These are phyloP conservation scores for Citrullus mucosospermus DNA, from an alignment of 306 rosid genomes.

Conservation along the genomic window DNA sequence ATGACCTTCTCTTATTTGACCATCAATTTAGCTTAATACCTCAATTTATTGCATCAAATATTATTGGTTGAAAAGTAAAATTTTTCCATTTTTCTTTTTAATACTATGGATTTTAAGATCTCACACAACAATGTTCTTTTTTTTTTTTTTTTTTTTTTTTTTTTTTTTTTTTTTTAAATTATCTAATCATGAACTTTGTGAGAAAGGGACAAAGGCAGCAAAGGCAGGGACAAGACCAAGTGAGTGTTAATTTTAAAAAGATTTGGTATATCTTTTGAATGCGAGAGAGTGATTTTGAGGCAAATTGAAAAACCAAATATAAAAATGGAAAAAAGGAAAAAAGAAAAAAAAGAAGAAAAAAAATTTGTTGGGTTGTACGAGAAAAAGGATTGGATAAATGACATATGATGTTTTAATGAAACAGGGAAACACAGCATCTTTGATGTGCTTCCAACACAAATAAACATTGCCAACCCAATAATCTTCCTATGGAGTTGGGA, in stretches of 20 bases:
- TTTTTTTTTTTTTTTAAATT: too few relatives aligned
- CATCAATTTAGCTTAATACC: too few relatives aligned
- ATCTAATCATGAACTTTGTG: neutral
- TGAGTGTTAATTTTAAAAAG: neutral
- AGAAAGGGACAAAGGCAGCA: neutral
- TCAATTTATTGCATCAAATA: too few relatives aligned
- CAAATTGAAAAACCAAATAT: neutral
- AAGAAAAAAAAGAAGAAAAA: too few relatives aligned
- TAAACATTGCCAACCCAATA: neutral
- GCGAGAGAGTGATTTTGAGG: neutral
- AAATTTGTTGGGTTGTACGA: too few relatives aligned
- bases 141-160: too few relatives aligned
- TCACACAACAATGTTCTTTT: too few relatives aligned
- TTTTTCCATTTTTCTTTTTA: too few relatives aligned
- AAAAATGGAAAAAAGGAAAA: too few relatives aligned
- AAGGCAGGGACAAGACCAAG: neutral
- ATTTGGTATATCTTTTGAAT: neutral
- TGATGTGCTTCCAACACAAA: constrained; percentile 22
- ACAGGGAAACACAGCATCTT: constrained; percentile 30
- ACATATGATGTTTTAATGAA: constrained; percentile 35
- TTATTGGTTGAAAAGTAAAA: too few relatives aligned
- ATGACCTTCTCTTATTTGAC: too few relatives aligned
- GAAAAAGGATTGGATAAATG: constrained; percentile 25
- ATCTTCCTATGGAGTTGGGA: constrained; percentile 2
- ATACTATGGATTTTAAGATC: too few relatives aligned